Evolutionary conservation across 768 basidiomycete species (phyloP), one percentile per base, ranked within the genome.

Genomic region (Hypholoma fasciculare): DNA sequence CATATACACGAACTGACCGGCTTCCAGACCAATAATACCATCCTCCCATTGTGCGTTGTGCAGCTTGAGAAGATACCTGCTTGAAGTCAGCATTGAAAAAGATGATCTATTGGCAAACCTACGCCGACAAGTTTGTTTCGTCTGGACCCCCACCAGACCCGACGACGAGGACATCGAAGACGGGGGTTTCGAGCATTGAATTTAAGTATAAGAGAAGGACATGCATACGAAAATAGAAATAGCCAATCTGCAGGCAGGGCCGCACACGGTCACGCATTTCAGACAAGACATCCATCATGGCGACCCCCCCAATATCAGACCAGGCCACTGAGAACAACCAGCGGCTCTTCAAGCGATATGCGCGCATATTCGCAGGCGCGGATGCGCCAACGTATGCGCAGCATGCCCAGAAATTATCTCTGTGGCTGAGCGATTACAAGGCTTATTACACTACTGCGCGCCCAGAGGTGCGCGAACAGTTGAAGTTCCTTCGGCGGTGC

Each of bases 91-190:
- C 4, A 34, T 26, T 13, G 55, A 60, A 62, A 43, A 39, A 61
- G 49, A 60, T 58, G 49, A 53, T 58, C 63, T 60, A 49, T 19
- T 38, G 54, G 48, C 54, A 12, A 46, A 81, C 88, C 63, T 70
- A 94, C 94, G 85, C 89, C 26, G 91, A 92, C 61, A 97, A 73
- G 74, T 98, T 92, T 20, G 87, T 89, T 72, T 98, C 96, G 64
- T 88, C 82, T 7, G 93, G 94, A 49, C 96, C 96, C 46, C 96
- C 96, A 56, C 94, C 93, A 64, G 86, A 84, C 49, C 78, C 96
- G 38, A 94, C 85, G 63, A 90, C 88, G 58, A 93, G 75, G 63
- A 94, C 66, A 69, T 92, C 86, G 70, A 94, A 93, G 64, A 76
- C 72, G 49, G 54, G 54, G 50, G 51, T 52, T 38, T 51, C 26